Base-by-base conservation (phyloP, 2,329 filamentous ascomycete genomes). In the Phyllosticta paracitricarpa region DNA sequence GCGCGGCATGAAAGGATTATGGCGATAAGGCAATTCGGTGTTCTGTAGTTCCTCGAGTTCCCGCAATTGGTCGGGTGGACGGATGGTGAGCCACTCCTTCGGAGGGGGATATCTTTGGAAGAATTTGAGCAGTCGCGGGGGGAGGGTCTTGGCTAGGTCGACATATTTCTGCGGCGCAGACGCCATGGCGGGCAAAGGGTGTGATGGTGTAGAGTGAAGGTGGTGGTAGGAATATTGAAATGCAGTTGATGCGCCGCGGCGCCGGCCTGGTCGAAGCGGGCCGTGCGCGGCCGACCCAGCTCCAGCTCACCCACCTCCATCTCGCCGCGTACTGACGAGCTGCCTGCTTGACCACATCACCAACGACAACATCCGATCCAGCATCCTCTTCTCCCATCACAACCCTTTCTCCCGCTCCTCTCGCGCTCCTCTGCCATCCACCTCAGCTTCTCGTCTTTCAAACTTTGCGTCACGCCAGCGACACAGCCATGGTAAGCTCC, bases 71-170 rank as follows among this genome's bases (percentile, higher is more conserved):
- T 22, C 19, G 19, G 19, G 19, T 22, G 19, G 40, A n/a, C 6
- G 14, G 6, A 30, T 24, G 28, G 54, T 26, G 24, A 30, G 25
- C 28, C 10, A 57, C 58, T 62, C 24, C 59, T 63, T 53, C 70
- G 82, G 56, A 26, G 93, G 91, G 52, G 94, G 94, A 75, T 93
- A 97, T 66, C 89, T 88, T 62, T 88, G 88, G 76, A 99, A 89
- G 82, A 99, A 97, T 69, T 86, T 85, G 71, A 88, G 84, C 54
- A 99, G 84, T 51, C 87, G 87, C 59, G 84, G 79, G 8, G 91
- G 94, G 51, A 97, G 84, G 66, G 83, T 79, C 75, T 86, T 84
- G 63, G 89, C 89, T 62, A 91, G 80, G 62, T 75, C 70, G 62
- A 82, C 71, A 64, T 76, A 73, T 48, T 71, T 66, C 51, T 68